Conservation (phyloP, 768 basidiomycete species). For the Tricholoma matsutake region DNA sequence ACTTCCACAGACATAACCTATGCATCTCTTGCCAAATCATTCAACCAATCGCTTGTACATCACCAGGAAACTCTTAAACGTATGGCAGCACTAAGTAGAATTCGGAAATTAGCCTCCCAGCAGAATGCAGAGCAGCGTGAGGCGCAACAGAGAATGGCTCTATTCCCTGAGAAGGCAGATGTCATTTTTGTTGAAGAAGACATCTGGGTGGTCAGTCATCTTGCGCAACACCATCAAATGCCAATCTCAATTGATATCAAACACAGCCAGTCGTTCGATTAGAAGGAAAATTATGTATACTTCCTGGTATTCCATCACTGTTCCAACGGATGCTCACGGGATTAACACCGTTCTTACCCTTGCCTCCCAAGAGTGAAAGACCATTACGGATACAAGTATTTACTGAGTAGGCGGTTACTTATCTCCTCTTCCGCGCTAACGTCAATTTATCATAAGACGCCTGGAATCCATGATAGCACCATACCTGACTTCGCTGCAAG, state of each 20-base stretch:
- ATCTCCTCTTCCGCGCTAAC: conserved; percentile 2
- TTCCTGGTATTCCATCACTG: conserved; percentile 86
- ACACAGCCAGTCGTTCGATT: conserved; percentile 80
- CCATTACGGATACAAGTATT: conserved; percentile 82
- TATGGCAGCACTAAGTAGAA: conserved; percentile 60
- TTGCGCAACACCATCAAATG: conserved; percentile 1
- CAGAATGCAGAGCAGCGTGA: conserved; percentile 73
- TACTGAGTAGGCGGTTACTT: conserved; percentile 54
- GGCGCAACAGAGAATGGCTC: conserved; percentile 85
- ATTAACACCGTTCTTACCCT: conserved; percentile 68
- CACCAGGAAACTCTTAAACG: conserved; percentile 75
- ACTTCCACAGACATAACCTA: conserved; percentile 77
- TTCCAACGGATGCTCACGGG: conserved; percentile 80
- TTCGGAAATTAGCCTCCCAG: conserved; percentile 51
- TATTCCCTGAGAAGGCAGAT: conserved; percentile 80
- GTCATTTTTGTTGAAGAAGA: conserved; percentile 75
- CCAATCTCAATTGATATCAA: conserved; percentile 3
- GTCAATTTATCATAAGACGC: conserved; percentile 32
- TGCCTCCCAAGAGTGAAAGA: conserved; percentile 72
- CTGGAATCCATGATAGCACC: conserved; percentile 85
- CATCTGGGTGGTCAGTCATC: conserved; percentile 77
- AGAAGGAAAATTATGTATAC: conserved; percentile 82
- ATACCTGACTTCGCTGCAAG: conserved; percentile 75
- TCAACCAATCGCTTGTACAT: conserved; percentile 65
- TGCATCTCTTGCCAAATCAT: conserved; percentile 81